phyloP scores from a whole-genome alignment of 2,329 filamentous ascomycete species.

The Stenocarpella maydis region DNA sequence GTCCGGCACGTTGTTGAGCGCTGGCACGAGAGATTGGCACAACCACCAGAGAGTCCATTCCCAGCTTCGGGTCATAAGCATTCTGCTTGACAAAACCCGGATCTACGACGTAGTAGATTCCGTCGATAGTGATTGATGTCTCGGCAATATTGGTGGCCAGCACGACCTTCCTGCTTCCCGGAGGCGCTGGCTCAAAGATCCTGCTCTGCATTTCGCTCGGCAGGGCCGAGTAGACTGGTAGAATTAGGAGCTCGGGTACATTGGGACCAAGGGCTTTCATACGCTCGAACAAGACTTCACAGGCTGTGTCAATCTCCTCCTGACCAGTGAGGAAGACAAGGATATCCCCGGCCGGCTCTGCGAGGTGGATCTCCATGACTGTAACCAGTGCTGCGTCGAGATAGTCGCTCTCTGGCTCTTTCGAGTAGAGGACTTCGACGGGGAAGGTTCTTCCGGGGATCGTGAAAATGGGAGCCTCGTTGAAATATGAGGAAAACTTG shows the following conservation, averaged over 20 bases:
- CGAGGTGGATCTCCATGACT: constrained; percentile 97
- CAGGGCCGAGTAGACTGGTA: constrained; percentile 95
- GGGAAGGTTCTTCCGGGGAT: constrained; percentile 96
- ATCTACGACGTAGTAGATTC: constrained; percentile 97
- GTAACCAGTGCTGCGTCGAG: constrained; percentile 93
- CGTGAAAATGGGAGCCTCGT: constrained; percentile 94
- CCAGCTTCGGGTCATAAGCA: constrained; percentile 94
- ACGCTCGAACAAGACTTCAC: constrained; percentile 90
- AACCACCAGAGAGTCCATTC: constrained; percentile 96
- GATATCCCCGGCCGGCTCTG: constrained; percentile 91
- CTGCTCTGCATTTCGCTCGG: constrained; percentile 92
- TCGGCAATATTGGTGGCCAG: constrained; percentile 99
- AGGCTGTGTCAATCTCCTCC: constrained; percentile 96
- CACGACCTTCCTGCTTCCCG: constrained; percentile 88
- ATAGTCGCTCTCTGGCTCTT: constrained; percentile 95
- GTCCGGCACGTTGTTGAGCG: constrained; percentile 90
- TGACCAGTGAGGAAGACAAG: constrained; percentile 96
- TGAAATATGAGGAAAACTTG: constrained; percentile 97
- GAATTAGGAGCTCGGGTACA: constrained; percentile 89
- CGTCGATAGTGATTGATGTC: constrained; percentile 96
- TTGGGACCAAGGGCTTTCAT: constrained; percentile 94
- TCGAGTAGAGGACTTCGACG: constrained; percentile 94
- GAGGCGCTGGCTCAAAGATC: constrained; percentile 93
- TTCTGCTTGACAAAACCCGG: constrained; percentile 98
- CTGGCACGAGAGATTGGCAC: constrained; percentile 97